Evolutionary conservation across 805 yeast genomes (phyloP), one percentile per base, ranked within the genome.

Genomic region (Candida ponderosae): DNA sequence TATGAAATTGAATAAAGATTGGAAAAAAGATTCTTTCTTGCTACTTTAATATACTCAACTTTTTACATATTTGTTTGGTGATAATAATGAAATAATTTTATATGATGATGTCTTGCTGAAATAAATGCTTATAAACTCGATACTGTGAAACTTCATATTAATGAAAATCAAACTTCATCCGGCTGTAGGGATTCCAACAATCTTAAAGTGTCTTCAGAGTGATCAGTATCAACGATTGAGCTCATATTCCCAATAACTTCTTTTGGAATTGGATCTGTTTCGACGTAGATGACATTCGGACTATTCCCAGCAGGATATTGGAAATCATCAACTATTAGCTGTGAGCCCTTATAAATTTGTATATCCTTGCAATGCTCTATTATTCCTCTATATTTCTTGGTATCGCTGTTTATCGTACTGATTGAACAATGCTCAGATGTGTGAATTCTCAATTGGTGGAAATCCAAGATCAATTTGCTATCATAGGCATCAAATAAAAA

Each of bases 361-460:
- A 51, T 29, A 6, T 31, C 32, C 4, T 24, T 10, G n/a, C 47
- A 47, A 16, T 40, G 34, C 33, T 52, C 57, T 17, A 52, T 46
- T 20, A 52, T 41, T 11, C 41, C 51, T 24, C 43, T 33, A 4
- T 40, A 39, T 4, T 41, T 36, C 2, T 37, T 37, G 18, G 37
- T 34, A 2, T 27, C 13, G 2, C 14, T 13, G n/a, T n/a, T n/a
- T n/a, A 24, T 24, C 14, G 47, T 43, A 5, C 32, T 13, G 9
- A 47, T 31, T n/a, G 29, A 34, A 17, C 44, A 21, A 9, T 23
- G 17, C 2, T 18, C 6, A 2, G 48, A 36, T 19, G 44, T 38
- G 28, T 52, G 56, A 7, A 52, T 39, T 13, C 57, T 32, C 21
- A 52, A 16, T 29, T 52, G 57, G 29, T 52, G 54, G 26, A 49